Evolutionary conservation across 164 flowering plant species (phyloP).

Genomic region (Protea cynaroides): DNA sequence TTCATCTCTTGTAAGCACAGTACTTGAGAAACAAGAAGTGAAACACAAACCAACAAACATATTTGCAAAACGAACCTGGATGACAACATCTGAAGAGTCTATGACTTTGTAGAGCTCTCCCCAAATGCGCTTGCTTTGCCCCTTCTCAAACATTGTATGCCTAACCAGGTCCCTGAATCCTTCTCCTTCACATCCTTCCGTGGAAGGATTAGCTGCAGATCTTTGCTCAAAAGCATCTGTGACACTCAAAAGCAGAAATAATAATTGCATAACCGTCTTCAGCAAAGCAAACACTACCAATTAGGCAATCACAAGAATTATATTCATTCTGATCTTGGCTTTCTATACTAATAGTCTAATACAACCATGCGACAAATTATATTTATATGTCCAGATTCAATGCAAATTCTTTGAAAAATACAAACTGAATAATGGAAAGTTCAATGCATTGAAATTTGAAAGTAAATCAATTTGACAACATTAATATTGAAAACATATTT

Average conservation of each 20-base stretch:
- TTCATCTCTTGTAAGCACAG: too few species aligned
- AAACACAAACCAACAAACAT: too few species aligned
- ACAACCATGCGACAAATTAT: not conserved
- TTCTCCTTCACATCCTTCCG: slow-evolving; percentile 62
- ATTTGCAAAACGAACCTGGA: slow-evolving; percentile 54
- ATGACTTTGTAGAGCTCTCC: slow-evolving; percentile 99
- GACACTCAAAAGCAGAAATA: slow-evolving; percentile 1
- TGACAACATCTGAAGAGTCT: slow-evolving; percentile 98
- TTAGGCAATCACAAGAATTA: not conserved
- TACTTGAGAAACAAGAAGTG: not conserved
- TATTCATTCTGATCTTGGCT: not conserved
- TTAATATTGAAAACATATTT: too few species aligned
- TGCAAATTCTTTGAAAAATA: not conserved
- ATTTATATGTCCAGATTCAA: not conserved
- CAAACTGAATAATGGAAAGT: not conserved
- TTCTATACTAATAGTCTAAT: not conserved
- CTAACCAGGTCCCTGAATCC: slow-evolving; percentile 89
- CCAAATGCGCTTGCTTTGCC: slow-evolving; percentile 99
- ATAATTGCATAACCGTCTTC: not conserved
- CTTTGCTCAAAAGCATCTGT: slow-evolving; percentile 77
- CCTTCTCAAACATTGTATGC: slow-evolving; percentile 98
- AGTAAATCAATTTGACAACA: too few species aligned
- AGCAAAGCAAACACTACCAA: not conserved
- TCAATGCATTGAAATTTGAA: too few species aligned
- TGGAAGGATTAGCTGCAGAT: slow-evolving; percentile 26